Evolutionary conservation across 176 grass and related monocot genomes (phyloP).

Genomic region (Eragrostis nindensis): DNA sequence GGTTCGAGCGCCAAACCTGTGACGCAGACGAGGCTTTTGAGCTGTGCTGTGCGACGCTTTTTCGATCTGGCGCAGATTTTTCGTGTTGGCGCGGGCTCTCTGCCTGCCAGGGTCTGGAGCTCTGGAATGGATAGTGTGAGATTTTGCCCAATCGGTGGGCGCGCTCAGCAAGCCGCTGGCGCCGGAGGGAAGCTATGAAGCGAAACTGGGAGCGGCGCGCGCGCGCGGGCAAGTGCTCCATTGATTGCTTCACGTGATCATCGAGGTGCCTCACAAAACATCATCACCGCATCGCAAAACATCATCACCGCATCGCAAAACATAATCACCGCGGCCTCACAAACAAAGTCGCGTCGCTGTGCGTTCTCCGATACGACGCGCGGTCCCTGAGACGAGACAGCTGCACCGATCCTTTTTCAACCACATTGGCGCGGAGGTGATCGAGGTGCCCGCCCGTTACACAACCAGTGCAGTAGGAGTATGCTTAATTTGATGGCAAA

Average conservation of each 20-base stretch:
- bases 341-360: too few relatives aligned
- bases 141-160: not conserved
- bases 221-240: not conserved
- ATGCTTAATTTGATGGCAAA: not conserved
- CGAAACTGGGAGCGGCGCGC: not conserved
- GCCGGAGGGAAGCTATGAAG: not conserved
- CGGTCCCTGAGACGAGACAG: not conserved
- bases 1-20: not conserved
- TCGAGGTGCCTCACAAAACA: not conserved
- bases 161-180: too few relatives aligned
- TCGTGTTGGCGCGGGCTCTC: not conserved
- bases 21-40: not conserved
- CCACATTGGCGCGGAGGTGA: not conserved
- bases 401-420: not conserved
- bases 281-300: not conserved
- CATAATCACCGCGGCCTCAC: too few relatives aligned
- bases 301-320: too few relatives aligned
- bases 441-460: not conserved
- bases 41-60: not conserved
- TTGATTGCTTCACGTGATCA: not conserved
- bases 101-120: not conserved
- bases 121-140: too few relatives aligned
- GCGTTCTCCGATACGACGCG: too few relatives aligned
- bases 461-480: not conserved
- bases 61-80: conserved; percentile 22